Base-by-base conservation (phyloP, 768 basidiomycete species). In the Neoboletus brunneissimus region DNA sequence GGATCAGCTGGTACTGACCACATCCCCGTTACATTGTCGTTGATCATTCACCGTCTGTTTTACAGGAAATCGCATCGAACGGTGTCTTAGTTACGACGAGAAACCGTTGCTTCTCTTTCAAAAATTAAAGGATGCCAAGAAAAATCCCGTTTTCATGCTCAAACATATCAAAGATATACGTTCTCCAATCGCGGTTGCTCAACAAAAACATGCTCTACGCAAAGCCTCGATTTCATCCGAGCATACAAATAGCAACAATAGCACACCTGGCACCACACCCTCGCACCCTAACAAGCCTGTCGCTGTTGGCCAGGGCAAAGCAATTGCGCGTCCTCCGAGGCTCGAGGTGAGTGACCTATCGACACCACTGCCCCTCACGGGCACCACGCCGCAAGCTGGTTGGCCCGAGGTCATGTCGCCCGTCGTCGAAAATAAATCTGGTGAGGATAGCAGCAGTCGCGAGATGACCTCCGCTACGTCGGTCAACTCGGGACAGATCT, bases 121-220 rank as follows among this genome's bases (percentile, higher is more conserved):
- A 71, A 94, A 91, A 69, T 82, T 98, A 54, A 99, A 98, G 69
- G 97, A 99, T 62, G 86, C 88, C 2, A 93, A 94, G 74, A 98
- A 98, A 75, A 94, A 97, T 59, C 96, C 97, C 2, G 96, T 99
- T 9, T 99, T 99, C 74, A 99, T 99, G 97, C 82, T 96, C 52
- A 91, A 94, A 60, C 92, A 96, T 60, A 94, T 95, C 73, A 73
- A 74, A 68, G 97, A 99, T 67, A 98, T 99, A 57, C 88, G 93
- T 45, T 97, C 94, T 7, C 97, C 97, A 0, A 98, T 98, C 59
- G 93, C 87, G 10, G 94, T 98, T 41, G 97, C 97, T 4, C 90
- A 94, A 65, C 91, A 94, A 71, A 99, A 99, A 72, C 94, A 97
- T 67, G 91, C 91, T 2, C 83, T 88, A 10, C 86, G 94, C 43